Conservation (phyloP, 2,329 filamentous ascomycete species). For the Pyricularia pennisetigena region DNA sequence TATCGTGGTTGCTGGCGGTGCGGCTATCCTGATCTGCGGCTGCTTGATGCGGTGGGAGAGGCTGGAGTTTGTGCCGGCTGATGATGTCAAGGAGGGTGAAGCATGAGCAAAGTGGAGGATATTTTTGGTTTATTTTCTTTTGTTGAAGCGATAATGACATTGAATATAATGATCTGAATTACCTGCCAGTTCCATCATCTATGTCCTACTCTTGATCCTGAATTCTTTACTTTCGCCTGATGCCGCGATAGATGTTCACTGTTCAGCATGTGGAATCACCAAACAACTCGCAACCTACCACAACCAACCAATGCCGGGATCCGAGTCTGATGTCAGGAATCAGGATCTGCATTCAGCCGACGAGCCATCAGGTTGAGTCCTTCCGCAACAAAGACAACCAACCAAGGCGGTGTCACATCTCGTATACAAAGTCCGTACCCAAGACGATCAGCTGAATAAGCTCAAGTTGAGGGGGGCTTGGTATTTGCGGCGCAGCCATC, state of each 20-base stretch:
- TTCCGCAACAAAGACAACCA: background rate
- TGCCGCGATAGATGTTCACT: no score
- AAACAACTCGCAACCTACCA: background rate
- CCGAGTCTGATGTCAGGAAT: background rate
- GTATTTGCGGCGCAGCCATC: background rate
- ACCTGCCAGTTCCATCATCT: no score
- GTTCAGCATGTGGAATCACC: background rate
- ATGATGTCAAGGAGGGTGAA: background rate
- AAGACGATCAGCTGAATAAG: background rate
- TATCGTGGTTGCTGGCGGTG: constrained; percentile 16
- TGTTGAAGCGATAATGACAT: no score
- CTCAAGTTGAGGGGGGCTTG: background rate
- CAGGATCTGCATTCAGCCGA: background rate
- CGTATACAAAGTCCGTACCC: background rate
- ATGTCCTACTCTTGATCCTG: no score
- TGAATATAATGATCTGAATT: no score
- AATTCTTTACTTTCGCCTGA: no score
- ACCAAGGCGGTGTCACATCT: background rate
- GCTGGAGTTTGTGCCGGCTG: background rate
- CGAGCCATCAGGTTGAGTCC: background rate
- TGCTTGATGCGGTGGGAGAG: constrained; percentile 1
- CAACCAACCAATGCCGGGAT: background rate
- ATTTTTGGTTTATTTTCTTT: no score
- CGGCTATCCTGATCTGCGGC: constrained; percentile 8
- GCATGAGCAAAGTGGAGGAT: background rate